Base-by-base conservation (phyloP, 345 rosid genomes). In the Acer yangbiense region DNA sequence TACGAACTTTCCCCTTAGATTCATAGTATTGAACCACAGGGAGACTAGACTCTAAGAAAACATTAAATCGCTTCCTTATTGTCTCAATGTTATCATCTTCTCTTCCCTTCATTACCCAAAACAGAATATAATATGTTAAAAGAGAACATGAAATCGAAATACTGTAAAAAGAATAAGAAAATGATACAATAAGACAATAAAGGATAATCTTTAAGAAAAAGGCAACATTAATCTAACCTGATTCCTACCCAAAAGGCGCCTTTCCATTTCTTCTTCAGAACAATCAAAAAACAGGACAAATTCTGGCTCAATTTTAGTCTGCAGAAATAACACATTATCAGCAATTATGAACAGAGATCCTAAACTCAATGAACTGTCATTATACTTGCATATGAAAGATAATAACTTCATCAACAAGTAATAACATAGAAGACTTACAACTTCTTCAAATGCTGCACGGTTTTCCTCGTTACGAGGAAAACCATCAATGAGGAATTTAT, bases 381-480 rank as follows among this genome's bases (percentile, higher is more conserved):
- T 6, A 35, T 11, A 57, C 25, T 13, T 14, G 58, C 9, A 76
- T 41, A 50, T 41, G 65, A 9, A 61, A 44, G 29, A 68, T 11
- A 72, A 50, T 43, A 25, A 23, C 43, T 48, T 9, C 25, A 23
- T 44, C 69, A 63, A 46, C 35, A 46, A 9, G 39, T 43, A 62
- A 64, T 25, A 27, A n/a, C 61, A 11, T 27, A 77, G 52, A 70
- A 62, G 70, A 77, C 93, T 91, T 86, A 89, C 96, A 73, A 86
- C 87, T 71, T 58, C 83, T 82, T 91, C 96, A 78, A 92, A 92
- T 62, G 89, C 91, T 1, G 87, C 86, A 23, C 88, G 90, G 77
- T 91, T 94, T 79, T 92, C 94, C 84, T 94, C 93, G 74, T 94
- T 88, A 17, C 96, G 89, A 77, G 97, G 98, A 73, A 94, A 94